Percentiles rank a stretch among this genome's conserved stretches.
phyloP scores from a whole-genome alignment of 352 stramenopile genomes.

The Paralagenidium karlingii region DNA sequence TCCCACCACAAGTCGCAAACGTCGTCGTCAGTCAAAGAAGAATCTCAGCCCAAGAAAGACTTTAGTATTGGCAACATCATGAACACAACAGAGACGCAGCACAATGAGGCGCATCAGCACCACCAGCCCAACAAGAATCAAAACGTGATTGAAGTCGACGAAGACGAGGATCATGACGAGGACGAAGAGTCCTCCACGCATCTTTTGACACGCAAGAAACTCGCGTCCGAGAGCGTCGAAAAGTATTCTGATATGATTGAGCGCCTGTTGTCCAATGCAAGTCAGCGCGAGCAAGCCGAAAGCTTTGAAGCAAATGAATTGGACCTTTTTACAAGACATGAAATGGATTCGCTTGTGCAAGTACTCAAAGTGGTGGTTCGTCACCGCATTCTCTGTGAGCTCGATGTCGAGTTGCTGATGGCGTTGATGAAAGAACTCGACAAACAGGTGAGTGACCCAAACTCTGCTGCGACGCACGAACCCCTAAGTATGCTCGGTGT shows the following conservation, averaged over 20 bases:
- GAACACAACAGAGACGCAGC: conserved; percentile 2
- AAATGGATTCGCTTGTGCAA: conserved; percentile 54
- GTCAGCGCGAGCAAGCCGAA: conserved; percentile 15
- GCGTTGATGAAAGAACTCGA: conserved; percentile 39
- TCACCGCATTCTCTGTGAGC: conserved; percentile 33
- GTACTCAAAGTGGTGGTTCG: conserved; percentile 59
- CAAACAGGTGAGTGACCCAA: conserved; percentile 33
- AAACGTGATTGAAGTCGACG: conserved; percentile 3
- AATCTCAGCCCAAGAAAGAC: conserved; percentile 3
- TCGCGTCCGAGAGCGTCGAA: conserved; percentile 35
- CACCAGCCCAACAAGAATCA: conserved; percentile 6
- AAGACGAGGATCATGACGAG: no score
- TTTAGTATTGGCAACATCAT: conserved; percentile 3
- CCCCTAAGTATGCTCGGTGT: no score
- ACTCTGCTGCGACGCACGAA: no score
- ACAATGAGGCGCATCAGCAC: not conserved
- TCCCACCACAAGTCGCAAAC: not conserved
- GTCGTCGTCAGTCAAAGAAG: conserved; percentile 6
- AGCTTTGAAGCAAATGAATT: conserved; percentile 12
- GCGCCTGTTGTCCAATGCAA: conserved; percentile 21
- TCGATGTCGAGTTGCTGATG: conserved; percentile 41
- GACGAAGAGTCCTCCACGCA: conserved; percentile 14
- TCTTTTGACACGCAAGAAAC: conserved; percentile 39
- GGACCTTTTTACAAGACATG: conserved; percentile 28
- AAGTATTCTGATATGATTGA: conserved; percentile 49